phyloP scores from a whole-genome alignment of 192 early-diverging fungal genomes.

The Lunasporangiospora selenospora region DNA sequence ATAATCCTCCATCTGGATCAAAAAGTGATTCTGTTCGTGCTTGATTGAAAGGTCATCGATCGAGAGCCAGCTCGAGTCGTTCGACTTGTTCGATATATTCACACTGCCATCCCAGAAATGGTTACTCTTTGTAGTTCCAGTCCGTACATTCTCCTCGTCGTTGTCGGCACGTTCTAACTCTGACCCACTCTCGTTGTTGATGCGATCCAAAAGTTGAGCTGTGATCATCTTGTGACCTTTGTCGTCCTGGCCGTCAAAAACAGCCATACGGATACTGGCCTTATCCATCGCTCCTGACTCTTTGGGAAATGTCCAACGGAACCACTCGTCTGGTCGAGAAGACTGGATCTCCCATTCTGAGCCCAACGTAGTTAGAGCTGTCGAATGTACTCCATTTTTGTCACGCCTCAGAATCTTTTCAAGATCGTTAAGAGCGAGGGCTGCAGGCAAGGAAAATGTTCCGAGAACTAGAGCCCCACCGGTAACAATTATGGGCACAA shows the following conservation, averaged over 20 bases:
- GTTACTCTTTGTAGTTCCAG: too few relatives aligned
- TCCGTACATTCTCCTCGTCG: neutral
- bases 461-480: constrained; percentile 18
- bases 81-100: too few relatives aligned
- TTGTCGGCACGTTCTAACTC: too few relatives aligned
- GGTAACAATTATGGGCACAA: constrained; percentile 12
- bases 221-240: constrained; percentile 13
- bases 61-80: neutral
- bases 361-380: constrained; percentile 21
- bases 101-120: too few relatives aligned
- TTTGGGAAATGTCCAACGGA: constrained; percentile 28
- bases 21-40: constrained; percentile 16
- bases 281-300: constrained; percentile 8
- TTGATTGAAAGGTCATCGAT: constrained; percentile 10
- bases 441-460: constrained; percentile 20
- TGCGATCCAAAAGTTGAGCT: constrained; percentile 3
- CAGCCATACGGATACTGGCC: constrained; percentile 24
- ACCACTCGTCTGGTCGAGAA: constrained; percentile 28
- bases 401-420: constrained; percentile 23
- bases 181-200: neutral
- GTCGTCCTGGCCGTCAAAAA: constrained; percentile 31
- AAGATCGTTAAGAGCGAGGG: constrained; percentile 7
- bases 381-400: neutral
- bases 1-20: constrained; percentile 36
- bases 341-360: constrained; percentile 28